Evolutionary conservation across 768 basidiomycete species (phyloP).

Genomic region (Rhodotorula babjevae): DNA sequence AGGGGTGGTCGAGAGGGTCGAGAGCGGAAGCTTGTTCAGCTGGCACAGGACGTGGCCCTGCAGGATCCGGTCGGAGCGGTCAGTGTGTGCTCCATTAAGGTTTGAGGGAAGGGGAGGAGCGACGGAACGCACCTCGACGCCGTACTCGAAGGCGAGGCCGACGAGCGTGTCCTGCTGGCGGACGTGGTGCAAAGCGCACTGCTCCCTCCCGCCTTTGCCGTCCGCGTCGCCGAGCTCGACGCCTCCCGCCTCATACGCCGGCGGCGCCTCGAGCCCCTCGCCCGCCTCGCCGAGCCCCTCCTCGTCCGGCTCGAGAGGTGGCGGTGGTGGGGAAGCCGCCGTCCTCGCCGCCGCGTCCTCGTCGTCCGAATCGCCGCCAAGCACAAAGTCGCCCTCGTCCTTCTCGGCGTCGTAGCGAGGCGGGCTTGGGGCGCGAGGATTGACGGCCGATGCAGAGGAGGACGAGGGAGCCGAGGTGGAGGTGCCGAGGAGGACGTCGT

Average conservation of each 20-base stretch:
- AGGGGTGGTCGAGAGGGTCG: conserved; percentile 36
- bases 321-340: background rate
- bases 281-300: background rate
- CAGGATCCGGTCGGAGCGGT: too few relatives aligned
- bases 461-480: too few relatives aligned
- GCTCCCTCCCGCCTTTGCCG: background rate
- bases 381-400: conserved; percentile 14
- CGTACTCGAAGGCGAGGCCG: conserved; percentile 25
- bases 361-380: conserved; percentile 32
- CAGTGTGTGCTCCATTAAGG: background rate
- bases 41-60: conserved; percentile 28
- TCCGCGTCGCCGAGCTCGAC: background rate
- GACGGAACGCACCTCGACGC: conserved; percentile 12
- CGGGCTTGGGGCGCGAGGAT: background rate
- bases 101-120: too few relatives aligned
- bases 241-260: conserved; percentile 1
- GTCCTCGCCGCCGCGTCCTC: background rate
- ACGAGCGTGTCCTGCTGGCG: conserved; percentile 26
- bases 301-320: background rate
- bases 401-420: background rate
- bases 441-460: background rate
- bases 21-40: conserved; percentile 28
- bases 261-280: background rate
- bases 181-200: conserved; percentile 27
- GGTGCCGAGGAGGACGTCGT: conserved; percentile 6